Evolutionary conservation across 352 stramenopile species (phyloP).

Genomic region (Pythium myriotylum): DNA sequence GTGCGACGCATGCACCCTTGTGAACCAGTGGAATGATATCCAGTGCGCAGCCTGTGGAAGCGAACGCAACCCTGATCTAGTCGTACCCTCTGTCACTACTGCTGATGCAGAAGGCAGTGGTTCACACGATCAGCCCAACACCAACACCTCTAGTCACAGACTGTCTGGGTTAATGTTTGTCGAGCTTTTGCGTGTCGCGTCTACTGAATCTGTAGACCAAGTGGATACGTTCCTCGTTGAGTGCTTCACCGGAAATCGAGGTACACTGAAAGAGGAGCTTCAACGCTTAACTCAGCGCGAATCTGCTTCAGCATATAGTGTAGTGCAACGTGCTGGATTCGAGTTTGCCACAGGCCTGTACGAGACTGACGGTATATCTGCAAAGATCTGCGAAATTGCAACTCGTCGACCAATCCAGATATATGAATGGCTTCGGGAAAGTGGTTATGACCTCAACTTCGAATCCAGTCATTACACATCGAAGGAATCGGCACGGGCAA

Average conservation of each 20-base stretch:
- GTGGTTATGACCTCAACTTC: slow-evolving; percentile 64
- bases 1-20: slow-evolving; percentile 65
- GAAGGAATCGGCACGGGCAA: slow-evolving; percentile 40
- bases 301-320: too few species aligned
- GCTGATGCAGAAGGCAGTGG: slow-evolving; percentile 1
- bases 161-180: slow-evolving; percentile 8
- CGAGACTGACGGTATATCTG: background rate
- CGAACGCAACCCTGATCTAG: slow-evolving; percentile 49
- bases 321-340: too few species aligned
- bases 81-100: slow-evolving; percentile 15
- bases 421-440: slow-evolving; percentile 47
- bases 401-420: slow-evolving; percentile 34
- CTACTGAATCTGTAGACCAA: slow-evolving; percentile 9
- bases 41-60: slow-evolving; percentile 59
- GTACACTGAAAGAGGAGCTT: background rate
- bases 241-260: background rate
- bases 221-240: slow-evolving; percentile 16
- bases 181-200: slow-evolving; percentile 12
- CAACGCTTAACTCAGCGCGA: background rate
- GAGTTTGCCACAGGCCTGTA: too few species aligned
- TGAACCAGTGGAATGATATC: slow-evolving; percentile 56
- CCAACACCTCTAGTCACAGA: slow-evolving; percentile 3
- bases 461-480: slow-evolving; percentile 52
- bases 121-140: background rate
- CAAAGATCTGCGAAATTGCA: slow-evolving; percentile 20